Evolutionary conservation across 78 protist species (phyloP), one percentile per base, ranked within the genome.

Genomic region (Dictyostelium discoideum): DNA sequence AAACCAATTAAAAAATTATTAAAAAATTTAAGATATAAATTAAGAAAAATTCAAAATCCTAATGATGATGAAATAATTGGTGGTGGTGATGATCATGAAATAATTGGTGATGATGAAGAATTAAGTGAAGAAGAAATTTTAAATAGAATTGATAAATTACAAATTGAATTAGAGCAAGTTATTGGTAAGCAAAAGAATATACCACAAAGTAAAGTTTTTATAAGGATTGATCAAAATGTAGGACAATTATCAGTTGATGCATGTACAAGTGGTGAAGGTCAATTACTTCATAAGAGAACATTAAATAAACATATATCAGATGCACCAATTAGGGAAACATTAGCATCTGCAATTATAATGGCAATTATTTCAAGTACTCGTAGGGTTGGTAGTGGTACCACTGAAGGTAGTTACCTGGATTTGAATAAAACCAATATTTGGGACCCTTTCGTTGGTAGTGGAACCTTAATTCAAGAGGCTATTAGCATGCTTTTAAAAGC

Each of bases 261-360:
- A 37, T n/a, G 29, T 10, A 42, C 29, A 50, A 3, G 10, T 42
- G 18, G 48, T 18, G 73, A 78, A 10, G 37, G n/a, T 14, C 65
- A 57, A 6, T 10, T 46, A 50, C 39, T 90, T 14, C 77, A 90
- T 46, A 90, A 90, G 37, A 65, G 95, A 72, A 67, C 85, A 82
- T 50, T 1, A 0, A 24, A 82, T 74, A 90, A 90, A 26, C 84
- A 90, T 82, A 81, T 90, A 18, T 72, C 88, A 2, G 95, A 90
- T 18, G 95, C 95, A 73, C 95, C 95, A 3, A 90, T 90, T 32
- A 57, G 95, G 9, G 95, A 90, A 32, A 90, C 95, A 22, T 39
- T 90, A 22, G 95, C 95, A 24, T 32, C 73, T 9, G 95, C 95
- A 2, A 11, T 82, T 4, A 44, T 79, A 22, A 29, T 80, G 26